A percentile compares a stretch with the other conserved stretches of the same genome.
These are phyloP conservation scores for Solanum chmielewskii DNA, from an alignment of 257 asterid genomes.

Conservation along the genomic window DNA sequence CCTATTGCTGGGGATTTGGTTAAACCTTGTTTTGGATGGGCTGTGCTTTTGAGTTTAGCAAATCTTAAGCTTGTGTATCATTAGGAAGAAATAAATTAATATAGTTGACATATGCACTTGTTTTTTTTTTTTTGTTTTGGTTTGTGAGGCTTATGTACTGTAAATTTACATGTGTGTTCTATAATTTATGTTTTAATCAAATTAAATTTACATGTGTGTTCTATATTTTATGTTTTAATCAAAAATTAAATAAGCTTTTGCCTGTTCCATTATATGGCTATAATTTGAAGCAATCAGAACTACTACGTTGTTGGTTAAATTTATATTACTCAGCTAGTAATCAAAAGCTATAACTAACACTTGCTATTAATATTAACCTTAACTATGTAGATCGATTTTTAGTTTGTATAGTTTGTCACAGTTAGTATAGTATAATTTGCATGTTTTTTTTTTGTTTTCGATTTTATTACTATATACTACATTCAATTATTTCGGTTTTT, in stretches of 20 bases:
- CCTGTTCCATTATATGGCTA: no score
- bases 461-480: no score
- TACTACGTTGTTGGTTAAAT: no score
- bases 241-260: not conserved
- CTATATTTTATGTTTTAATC: not conserved
- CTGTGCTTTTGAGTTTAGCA: slow-evolving; percentile 34
- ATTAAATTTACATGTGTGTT: not conserved
- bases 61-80: slow-evolving; percentile 47
- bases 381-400: no score
- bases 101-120: not conserved
- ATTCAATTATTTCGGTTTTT: no score
- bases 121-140: not conserved
- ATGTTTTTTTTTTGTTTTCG: no score
- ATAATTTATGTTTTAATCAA: not conserved
- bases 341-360: no score
- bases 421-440: no score
- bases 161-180: not conserved
- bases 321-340: no score
- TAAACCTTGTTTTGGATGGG: slow-evolving; percentile 63
- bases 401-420: no score
- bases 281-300: not conserved
- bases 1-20: slow-evolving; percentile 76
- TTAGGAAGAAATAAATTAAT: not conserved
- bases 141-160: not conserved
- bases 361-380: no score